phyloP scores from a whole-genome alignment of 345 rosid species.

The Gossypium sturtianum region DNA sequence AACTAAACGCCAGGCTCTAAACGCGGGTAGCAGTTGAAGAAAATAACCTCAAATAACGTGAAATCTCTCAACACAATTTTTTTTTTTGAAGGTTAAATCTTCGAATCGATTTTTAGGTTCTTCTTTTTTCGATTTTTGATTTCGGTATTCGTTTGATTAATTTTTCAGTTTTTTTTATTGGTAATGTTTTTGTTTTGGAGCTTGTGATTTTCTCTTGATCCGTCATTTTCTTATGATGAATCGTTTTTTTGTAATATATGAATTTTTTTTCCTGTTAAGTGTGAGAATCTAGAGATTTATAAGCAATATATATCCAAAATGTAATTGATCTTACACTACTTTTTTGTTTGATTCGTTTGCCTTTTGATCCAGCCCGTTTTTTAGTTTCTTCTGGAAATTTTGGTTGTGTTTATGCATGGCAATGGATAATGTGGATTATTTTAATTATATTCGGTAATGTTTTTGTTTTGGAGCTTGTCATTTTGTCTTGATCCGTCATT shows the following conservation, averaged over 20 bases:
- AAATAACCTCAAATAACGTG: neutral
- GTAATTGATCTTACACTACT: neutral
- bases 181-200: neutral
- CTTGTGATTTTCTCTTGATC: neutral
- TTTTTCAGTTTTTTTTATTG: neutral
- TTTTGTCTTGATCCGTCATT: neutral
- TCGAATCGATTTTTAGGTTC: neutral
- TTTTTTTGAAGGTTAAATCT: neutral
- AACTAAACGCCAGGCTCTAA: neutral
- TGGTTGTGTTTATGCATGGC: too few relatives aligned
- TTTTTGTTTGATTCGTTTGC: neutral
- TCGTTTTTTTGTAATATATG: neutral
- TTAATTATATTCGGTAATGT: too few relatives aligned
- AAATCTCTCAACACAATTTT: neutral
- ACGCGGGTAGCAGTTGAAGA: constrained; percentile 7
- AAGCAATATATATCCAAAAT: neutral
- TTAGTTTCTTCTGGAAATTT: neutral
- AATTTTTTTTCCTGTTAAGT: neutral
- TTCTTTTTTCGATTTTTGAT: neutral
- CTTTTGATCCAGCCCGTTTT: neutral
- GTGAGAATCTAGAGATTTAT: neutral
- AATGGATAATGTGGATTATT: too few relatives aligned
- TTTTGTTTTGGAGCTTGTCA: neutral
- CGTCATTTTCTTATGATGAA: neutral
- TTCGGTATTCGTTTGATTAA: neutral